Percentiles rank a stretch among this genome's conserved stretches.
phyloP scores from a whole-genome alignment of 495 filamentous ascomycete genomes.

The Copromyces sp. region DNA sequence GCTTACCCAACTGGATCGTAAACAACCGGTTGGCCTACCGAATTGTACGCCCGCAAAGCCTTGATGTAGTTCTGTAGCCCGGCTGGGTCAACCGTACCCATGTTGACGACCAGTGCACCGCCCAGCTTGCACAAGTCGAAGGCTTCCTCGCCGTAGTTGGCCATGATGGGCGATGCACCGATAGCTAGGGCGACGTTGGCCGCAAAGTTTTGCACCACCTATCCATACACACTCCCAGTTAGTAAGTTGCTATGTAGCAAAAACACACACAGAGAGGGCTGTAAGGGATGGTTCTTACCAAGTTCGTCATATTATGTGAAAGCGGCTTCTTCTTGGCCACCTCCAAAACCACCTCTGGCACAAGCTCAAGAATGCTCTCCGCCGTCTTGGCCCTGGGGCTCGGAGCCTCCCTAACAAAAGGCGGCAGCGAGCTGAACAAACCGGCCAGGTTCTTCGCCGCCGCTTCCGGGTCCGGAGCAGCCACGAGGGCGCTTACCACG shows the following conservation, averaged over 20 bases:
- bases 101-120: slow-evolving; percentile 76
- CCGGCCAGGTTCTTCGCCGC: slow-evolving; percentile 47
- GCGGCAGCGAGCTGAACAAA: slow-evolving; percentile 31
- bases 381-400: slow-evolving; percentile 41
- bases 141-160: slow-evolving; percentile 76
- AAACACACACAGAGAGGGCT: not conserved
- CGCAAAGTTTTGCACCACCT: slow-evolving; percentile 83
- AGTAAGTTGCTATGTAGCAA: not conserved
- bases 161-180: slow-evolving; percentile 91
- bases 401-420: slow-evolving; percentile 50
- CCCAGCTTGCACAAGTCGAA: slow-evolving; percentile 58
- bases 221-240: not conserved
- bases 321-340: slow-evolving; percentile 57
- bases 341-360: slow-evolving; percentile 47
- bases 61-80: slow-evolving; percentile 54
- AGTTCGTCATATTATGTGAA: slow-evolving; percentile 94
- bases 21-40: slow-evolving; percentile 58
- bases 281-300: slow-evolving; percentile 20
- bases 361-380: slow-evolving; percentile 37
- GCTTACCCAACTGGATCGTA: slow-evolving; percentile 79
- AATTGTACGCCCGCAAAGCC: slow-evolving; percentile 65
- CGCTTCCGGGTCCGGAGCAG: slow-evolving; percentile 49
- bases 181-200: slow-evolving; percentile 80
- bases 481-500: slow-evolving; percentile 83
- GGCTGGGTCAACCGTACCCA: slow-evolving; percentile 77